Base-by-base conservation (phyloP, 352 stramenopile genomes). In the Phytophthora idaei region DNA sequence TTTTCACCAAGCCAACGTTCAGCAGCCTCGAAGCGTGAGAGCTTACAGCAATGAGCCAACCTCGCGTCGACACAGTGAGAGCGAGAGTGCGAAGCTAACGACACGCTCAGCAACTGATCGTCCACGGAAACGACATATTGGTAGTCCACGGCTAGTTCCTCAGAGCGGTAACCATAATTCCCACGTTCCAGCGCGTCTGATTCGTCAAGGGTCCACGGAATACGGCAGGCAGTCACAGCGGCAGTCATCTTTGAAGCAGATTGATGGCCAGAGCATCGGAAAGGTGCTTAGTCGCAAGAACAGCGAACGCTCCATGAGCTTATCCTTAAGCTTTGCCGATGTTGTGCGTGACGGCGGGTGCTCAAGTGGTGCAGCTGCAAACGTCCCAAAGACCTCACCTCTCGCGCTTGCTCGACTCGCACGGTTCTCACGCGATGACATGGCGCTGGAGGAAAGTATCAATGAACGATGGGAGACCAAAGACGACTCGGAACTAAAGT, bases 301-400 rank as follows among this genome's bases (percentile, higher is more conserved):
- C 15, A 84, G 83, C 11, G 81, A 86, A 25, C 83, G 88, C 14
- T 95, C 88, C 8, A 83, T 95, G 71, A 95, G 87, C 68, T 93
- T 95, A 37, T 95, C 87, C 3, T 78, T 95, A 61, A 95, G 87
- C 69, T 95, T 95, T 75, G 88, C 88, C 0, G 88, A 95, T 49
- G 88, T 95, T 11, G 88, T 95, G 0, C 76, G 90, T 12, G 85
- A 85, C 17, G 83, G 85, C n/a, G 74, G 68, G 0, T 54, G 70
- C 9, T 64, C 60, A 37, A 64, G 47, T 61, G 42, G 44, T 31
- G 34, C 10, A 59, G 29, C 21, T 12, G 37, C 31, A 63, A 80
- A 78, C 31, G 72, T 71, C 7, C 80, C 74, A 21, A 66, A 76
- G 12, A 79, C 69, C 5, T 90, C 80, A 8, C 81, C 80, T 14